These are phyloP conservation scores for Neofusicoccum sp. DNA, from an alignment of 2,329 filamentous ascomycete species.

Conservation along the genomic window DNA sequence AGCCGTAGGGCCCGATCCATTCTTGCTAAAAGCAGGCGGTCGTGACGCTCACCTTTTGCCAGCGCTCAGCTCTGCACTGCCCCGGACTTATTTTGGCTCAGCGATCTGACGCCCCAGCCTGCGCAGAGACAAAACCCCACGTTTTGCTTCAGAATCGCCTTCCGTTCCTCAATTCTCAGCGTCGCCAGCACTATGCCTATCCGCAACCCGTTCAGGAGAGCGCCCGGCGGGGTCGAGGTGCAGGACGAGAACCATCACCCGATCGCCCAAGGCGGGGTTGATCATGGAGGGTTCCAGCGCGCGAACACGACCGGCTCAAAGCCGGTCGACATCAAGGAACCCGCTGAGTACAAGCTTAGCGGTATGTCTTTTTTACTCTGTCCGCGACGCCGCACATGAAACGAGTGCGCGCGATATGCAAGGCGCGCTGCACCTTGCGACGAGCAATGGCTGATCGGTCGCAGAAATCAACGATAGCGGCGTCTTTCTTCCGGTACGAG, in stretches of 20 bases:
- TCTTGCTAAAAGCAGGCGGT: constrained; percentile 15
- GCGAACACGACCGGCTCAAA: constrained; percentile 40
- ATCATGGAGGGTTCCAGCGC: constrained; percentile 32
- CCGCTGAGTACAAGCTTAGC: constrained; percentile 56
- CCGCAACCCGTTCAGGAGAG: constrained; percentile 45
- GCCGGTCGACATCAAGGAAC: constrained; percentile 48
- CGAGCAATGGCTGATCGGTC: constrained; percentile 28
- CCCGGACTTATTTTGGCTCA: background rate
- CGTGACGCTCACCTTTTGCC: constrained; percentile 3
- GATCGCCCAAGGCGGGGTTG: background rate
- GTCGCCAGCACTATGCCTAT: constrained; percentile 38
- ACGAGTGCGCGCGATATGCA: constrained; percentile 13
- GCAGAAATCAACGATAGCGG: constrained; percentile 94
- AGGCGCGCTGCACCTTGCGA: constrained; percentile 17
- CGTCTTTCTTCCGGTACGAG: constrained; percentile 83
- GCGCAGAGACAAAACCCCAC: background rate
- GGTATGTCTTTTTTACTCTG: constrained; percentile 42
- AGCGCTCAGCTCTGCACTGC: constrained; percentile 3
- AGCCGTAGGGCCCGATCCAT: background rate
- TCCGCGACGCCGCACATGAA: background rate
- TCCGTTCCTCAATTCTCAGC: background rate
- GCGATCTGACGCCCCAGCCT: background rate
- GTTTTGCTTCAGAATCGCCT: background rate
- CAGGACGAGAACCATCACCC: constrained; percentile 36
- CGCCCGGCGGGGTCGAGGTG: constrained; percentile 35